Percentiles rank a stretch among this genome's conserved stretches.
phyloP scores from a whole-genome alignment of 2,329 filamentous ascomycete species.

The Neurospora sp. region DNA sequence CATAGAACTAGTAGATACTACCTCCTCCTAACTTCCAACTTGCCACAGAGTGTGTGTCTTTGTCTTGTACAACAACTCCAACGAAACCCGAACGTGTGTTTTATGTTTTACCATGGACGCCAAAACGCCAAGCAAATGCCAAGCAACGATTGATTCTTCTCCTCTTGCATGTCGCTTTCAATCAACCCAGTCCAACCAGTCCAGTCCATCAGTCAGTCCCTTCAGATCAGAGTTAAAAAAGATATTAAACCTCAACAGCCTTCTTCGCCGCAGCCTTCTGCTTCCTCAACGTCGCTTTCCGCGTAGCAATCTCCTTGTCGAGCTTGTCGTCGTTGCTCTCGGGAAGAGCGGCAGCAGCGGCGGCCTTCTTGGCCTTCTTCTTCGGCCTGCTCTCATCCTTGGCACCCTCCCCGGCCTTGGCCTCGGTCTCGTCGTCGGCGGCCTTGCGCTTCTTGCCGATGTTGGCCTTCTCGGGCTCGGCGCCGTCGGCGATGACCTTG shows the following conservation, averaged over 20 bases:
- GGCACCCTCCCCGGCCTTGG: conserved; percentile 15
- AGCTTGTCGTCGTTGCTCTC: conserved; percentile 43
- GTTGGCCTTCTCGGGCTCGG: conserved; percentile 44
- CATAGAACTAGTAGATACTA: not conserved
- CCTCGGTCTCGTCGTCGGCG: conserved; percentile 20
- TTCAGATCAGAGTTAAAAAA: not conserved
- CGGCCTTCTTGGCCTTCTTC: conserved; percentile 36
- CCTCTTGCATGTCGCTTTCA: not conserved
- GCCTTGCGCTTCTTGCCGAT: conserved; percentile 57
- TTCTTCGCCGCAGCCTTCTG: conserved; percentile 46
- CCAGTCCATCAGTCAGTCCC: not conserved
- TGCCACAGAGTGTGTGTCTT: not conserved
- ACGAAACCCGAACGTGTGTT: conserved; percentile 2
- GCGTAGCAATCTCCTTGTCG: conserved; percentile 49
- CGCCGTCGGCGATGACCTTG: conserved; percentile 52
- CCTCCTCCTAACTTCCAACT: not conserved
- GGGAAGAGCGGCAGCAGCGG: conserved; percentile 18
- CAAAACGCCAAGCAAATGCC: conserved; percentile 16
- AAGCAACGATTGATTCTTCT: not conserved
- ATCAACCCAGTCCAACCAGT: not conserved
- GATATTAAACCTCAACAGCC: conserved; percentile 14
- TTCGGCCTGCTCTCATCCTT: conserved; percentile 23
- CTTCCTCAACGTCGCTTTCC: conserved; percentile 48
- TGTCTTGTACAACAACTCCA: not conserved
- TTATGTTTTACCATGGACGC: conserved; percentile 13